A percentile compares a stretch with the other conserved stretches of the same genome.
phyloP scores from a whole-genome alignment of 495 filamentous ascomycete species.

The Lindgomyces ingoldianus region DNA sequence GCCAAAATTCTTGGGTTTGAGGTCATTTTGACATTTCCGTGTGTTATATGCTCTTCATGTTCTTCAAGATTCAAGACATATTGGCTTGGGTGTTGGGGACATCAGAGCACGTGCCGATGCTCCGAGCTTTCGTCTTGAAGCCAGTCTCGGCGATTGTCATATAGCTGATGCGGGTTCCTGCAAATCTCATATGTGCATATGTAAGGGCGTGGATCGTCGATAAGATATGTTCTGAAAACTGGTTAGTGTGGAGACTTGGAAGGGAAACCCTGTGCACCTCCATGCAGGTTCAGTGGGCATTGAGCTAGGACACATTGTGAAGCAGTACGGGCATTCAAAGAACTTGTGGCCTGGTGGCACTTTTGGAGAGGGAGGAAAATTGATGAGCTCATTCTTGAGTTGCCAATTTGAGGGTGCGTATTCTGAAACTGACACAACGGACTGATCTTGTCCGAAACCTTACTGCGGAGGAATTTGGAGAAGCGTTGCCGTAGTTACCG shows the following conservation, averaged over 20 bases:
- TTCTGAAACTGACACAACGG: neutral
- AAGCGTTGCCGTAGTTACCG: neutral
- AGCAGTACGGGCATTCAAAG: conserved; percentile 9
- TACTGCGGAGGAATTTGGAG: neutral
- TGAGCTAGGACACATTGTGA: neutral
- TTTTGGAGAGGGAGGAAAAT: neutral
- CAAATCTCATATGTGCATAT: neutral
- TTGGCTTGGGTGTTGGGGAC: neutral
- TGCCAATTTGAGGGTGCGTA: neutral
- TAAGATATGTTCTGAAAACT: conserved; percentile 4
- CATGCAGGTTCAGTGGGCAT: neutral
- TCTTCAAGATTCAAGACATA: neutral
- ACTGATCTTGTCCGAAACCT: neutral
- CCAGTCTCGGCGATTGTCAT: neutral
- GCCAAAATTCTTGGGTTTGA: neutral
- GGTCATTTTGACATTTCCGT: neutral
- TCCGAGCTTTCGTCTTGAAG: neutral
- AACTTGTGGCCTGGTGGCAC: neutral
- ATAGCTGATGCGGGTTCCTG: neutral
- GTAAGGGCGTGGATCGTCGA: neutral
- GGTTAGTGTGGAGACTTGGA: too few species aligned
- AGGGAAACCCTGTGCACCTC: neutral
- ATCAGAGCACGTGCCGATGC: neutral
- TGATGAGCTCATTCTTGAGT: neutral
- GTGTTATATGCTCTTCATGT: neutral